Evolutionary conservation across 2,329 filamentous ascomycete species (phyloP).

Genomic region (Neofusicoccum umdonicola): DNA sequence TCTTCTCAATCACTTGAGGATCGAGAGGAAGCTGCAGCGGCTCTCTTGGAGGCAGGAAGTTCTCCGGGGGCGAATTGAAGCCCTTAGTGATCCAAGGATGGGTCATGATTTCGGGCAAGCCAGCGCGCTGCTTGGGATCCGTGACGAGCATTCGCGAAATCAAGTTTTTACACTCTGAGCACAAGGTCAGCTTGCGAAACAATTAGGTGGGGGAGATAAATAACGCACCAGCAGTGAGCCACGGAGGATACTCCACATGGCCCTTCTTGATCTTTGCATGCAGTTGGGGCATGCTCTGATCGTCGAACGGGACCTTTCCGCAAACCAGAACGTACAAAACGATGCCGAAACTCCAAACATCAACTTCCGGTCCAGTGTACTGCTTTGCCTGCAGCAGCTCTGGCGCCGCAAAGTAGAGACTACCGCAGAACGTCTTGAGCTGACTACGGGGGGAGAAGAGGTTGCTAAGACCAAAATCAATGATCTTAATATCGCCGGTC

Average conservation of each 20-base stretch:
- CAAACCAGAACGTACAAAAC: constrained; percentile 96
- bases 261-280: constrained; percentile 99
- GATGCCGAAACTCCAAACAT: constrained; percentile 98
- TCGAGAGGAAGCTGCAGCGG: constrained; percentile 84
- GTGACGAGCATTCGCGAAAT: constrained; percentile 96
- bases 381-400: constrained; percentile 90
- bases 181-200: constrained; percentile 16
- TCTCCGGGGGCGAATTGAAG: constrained; percentile 81
- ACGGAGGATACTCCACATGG: constrained; percentile 89
- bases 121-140: constrained; percentile 82
- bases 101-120: constrained; percentile 84
- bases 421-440: constrained; percentile 95
- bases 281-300: constrained; percentile 97
- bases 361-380: constrained; percentile 94
- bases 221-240: constrained; percentile 75
- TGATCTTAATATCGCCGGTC: constrained; percentile 98
- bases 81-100: constrained; percentile 97
- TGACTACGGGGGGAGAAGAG: constrained; percentile 82
- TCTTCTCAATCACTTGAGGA: constrained; percentile 77
- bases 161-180: constrained; percentile 82
- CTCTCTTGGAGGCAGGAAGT: constrained; percentile 79
- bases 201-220: background rate
- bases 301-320: constrained; percentile 96
- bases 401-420: constrained; percentile 94
- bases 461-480: constrained; percentile 97